phyloP scores from a whole-genome alignment of 768 basidiomycete genomes.

The Clathrus columnatus region DNA sequence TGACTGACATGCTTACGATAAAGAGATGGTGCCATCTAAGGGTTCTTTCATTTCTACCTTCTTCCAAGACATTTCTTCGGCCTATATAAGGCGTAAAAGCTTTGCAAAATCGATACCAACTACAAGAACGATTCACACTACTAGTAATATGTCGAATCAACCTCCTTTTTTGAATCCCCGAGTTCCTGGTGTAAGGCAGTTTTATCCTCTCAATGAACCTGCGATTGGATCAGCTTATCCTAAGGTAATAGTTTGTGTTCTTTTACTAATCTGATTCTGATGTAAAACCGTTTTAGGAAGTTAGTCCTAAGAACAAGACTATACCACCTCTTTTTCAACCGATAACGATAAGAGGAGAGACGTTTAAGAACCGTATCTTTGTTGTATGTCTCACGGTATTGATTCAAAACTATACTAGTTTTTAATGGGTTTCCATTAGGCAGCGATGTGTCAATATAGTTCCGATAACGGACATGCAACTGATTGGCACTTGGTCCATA shows the following conservation, averaged over 20 bases:
- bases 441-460: slow-evolving; percentile 82
- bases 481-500: slow-evolving; percentile 77
- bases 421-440: slow-evolving; percentile 24
- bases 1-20: no score
- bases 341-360: slow-evolving; percentile 47
- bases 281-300: slow-evolving; percentile 16
- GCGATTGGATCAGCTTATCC: slow-evolving; percentile 37
- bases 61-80: neutral
- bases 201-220: slow-evolving; percentile 53
- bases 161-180: slow-evolving; percentile 33
- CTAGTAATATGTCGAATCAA: neutral
- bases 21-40: no score
- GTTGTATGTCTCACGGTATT: slow-evolving; percentile 33
- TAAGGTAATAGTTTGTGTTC: slow-evolving; percentile 17
- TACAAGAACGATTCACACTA: neutral
- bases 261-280: neutral
- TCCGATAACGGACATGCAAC: slow-evolving; percentile 66
- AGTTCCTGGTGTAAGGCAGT: slow-evolving; percentile 44
- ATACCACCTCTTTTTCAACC: slow-evolving; percentile 59
- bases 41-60: no score
- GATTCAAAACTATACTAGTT: neutral
- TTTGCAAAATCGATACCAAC: neutral
- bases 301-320: slow-evolving; percentile 39
- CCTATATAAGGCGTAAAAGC: neutral
- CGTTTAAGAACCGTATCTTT: slow-evolving; percentile 70